A percentile compares a stretch with the other conserved stretches of the same genome.
These are phyloP conservation scores for Grifola frondosa DNA, from an alignment of 1,284 basidiomycete species.

Conservation along the genomic window DNA sequence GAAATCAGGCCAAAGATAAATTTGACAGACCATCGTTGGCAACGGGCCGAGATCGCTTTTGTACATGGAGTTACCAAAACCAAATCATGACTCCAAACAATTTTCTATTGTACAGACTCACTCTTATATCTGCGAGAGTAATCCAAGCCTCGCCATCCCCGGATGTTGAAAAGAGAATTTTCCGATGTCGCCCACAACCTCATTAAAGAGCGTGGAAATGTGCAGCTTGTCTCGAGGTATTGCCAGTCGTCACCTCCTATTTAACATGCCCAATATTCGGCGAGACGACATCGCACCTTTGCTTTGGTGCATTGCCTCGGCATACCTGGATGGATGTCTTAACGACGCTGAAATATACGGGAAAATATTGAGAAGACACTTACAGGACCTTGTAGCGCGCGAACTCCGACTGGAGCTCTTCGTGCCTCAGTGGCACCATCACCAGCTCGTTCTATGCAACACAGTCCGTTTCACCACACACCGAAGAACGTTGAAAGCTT, in stretches of 20 bases:
- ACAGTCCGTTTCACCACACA: conserved; percentile 1
- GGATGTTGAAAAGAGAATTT: too few relatives aligned
- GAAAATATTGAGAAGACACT: conserved; percentile 31
- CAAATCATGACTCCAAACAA: too few relatives aligned
- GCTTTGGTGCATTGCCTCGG: conserved; percentile 82
- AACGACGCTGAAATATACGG: conserved; percentile 4
- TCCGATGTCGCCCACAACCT: too few relatives aligned
- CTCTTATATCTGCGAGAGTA: too few relatives aligned
- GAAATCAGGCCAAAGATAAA: too few relatives aligned
- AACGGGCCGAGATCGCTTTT: too few relatives aligned
- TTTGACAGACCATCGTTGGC: too few relatives aligned
- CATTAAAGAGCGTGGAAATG: too few relatives aligned
- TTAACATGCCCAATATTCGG: conserved; percentile 49
- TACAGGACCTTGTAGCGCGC: conserved; percentile 88
- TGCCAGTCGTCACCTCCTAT: conserved; percentile 24
- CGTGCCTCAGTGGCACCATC: conserved; percentile 77
- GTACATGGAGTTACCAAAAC: too few relatives aligned
- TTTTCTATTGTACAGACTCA: too few relatives aligned
- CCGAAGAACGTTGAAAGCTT: conserved; percentile 2
- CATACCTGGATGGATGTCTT: conserved; percentile 55
- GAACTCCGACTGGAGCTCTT: conserved; percentile 86
- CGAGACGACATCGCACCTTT: conserved; percentile 76
- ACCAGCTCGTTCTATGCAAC: conserved; percentile 79
- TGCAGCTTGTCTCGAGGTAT: too few relatives aligned
- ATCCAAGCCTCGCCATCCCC: too few relatives aligned